Conservation (phyloP, 2,329 filamentous ascomycete genomes). For the Polychaeton citri region DNA sequence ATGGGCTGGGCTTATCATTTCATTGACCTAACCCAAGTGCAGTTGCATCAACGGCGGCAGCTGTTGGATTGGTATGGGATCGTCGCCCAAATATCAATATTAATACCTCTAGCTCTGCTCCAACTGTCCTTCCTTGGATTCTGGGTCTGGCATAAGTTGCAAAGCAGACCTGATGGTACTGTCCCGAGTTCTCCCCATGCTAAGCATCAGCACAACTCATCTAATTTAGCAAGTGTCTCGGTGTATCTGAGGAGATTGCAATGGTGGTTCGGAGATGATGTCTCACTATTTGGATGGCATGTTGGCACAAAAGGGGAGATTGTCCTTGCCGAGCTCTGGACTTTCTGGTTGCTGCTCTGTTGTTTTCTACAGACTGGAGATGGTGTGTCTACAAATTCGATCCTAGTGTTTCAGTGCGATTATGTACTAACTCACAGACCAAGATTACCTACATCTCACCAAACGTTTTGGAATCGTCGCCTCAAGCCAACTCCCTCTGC, state of each 20-base stretch:
- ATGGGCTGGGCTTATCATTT: slow-evolving; percentile 34
- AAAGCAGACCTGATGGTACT: slow-evolving; percentile 11
- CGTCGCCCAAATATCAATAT: slow-evolving; percentile 41
- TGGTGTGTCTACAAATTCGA: slow-evolving; percentile 27
- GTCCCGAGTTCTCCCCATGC: slow-evolving; percentile 29
- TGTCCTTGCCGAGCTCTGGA: slow-evolving; percentile 35
- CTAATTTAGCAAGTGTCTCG: slow-evolving; percentile 3
- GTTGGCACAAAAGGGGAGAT: slow-evolving; percentile 39
- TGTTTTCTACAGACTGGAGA: slow-evolving; percentile 38
- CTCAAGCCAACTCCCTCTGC: slow-evolving; percentile 46
- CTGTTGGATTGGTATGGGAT: slow-evolving; percentile 42
- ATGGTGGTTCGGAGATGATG: slow-evolving; percentile 20
- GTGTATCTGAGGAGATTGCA: slow-evolving; percentile 15
- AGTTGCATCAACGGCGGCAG: slow-evolving; percentile 37
- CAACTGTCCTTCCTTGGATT: slow-evolving; percentile 25
- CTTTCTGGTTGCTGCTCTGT: slow-evolving; percentile 38
- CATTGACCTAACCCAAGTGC: slow-evolving; percentile 33
- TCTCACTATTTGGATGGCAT: slow-evolving; percentile 20
- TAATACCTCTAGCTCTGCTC: slow-evolving; percentile 32
- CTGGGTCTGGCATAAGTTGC: slow-evolving; percentile 10
- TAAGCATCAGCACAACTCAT: slow-evolving; percentile 7
- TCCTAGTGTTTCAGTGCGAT: background rate
- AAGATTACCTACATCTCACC: slow-evolving; percentile 51
- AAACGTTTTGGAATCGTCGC: slow-evolving; percentile 48
- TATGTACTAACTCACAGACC: background rate